Evolutionary conservation across 345 rosid species (phyloP).

Genomic region (Dipteronia dyeriana): DNA sequence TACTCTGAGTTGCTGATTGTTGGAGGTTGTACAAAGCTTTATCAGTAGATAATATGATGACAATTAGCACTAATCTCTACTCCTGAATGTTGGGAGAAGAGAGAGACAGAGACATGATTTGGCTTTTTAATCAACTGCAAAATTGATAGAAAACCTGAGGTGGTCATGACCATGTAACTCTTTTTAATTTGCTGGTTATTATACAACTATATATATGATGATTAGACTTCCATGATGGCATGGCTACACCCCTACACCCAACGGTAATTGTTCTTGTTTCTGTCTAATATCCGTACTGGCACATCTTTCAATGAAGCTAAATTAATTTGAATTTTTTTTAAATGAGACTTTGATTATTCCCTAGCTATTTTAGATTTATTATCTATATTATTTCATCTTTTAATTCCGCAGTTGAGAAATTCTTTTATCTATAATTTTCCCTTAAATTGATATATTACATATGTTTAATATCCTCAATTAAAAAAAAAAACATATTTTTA

Average conservation of each 20-base stretch:
- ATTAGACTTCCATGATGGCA: slow-evolving; percentile 3
- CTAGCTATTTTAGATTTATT: too few species aligned
- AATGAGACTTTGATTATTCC: too few species aligned
- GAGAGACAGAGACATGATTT: not conserved
- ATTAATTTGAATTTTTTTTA: too few species aligned
- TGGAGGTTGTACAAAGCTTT: not conserved
- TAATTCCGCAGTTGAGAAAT: not conserved
- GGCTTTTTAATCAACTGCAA: not conserved
- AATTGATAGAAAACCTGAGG: not conserved
- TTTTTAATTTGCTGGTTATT: slow-evolving; percentile 2
- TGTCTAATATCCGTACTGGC: slow-evolving; percentile 8
- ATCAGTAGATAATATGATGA: not conserved
- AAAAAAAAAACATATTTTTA: too few species aligned
- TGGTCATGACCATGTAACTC: slow-evolving; percentile 3
- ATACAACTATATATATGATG: not conserved
- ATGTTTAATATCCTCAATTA: not conserved
- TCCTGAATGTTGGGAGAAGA: not conserved
- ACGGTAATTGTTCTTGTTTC: not conserved
- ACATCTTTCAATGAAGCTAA: slow-evolving; percentile 16
- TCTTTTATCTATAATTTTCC: not conserved
- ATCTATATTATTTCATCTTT: too few species aligned
- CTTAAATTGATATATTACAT: too few species aligned
- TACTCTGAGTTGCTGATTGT: not conserved
- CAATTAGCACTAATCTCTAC: not conserved
- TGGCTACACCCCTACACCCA: not conserved